Evolutionary conservation across 2,329 filamentous ascomycete genomes (phyloP).

Genomic region (Pseudogymnoascus sp.): DNA sequence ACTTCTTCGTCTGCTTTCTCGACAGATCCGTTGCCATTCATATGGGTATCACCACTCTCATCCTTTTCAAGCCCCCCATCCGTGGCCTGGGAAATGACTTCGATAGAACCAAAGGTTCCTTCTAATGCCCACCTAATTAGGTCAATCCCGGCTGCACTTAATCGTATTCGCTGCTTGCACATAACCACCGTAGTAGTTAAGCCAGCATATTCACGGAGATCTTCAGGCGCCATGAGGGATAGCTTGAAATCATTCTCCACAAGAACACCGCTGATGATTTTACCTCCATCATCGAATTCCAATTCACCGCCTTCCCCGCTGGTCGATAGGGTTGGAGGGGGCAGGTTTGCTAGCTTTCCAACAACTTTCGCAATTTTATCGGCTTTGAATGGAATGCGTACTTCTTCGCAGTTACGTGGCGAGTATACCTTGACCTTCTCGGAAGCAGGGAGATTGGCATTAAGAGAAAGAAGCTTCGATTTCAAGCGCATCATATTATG

Average conservation of each 20-base stretch:
- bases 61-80: slow-evolving; percentile 31
- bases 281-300: slow-evolving; percentile 36
- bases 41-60: slow-evolving; percentile 31
- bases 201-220: slow-evolving; percentile 93
- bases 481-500: slow-evolving; percentile 98
- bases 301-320: slow-evolving; percentile 25
- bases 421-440: slow-evolving; percentile 86
- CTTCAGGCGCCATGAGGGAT: slow-evolving; percentile 92
- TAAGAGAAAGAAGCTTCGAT: slow-evolving; percentile 88
- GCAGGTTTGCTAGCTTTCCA: slow-evolving; percentile 77
- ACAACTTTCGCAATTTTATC: slow-evolving; percentile 97
- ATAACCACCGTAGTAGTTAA: slow-evolving; percentile 89
- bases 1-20: slow-evolving; percentile 61
- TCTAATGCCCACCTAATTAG: slow-evolving; percentile 91
- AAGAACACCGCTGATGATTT: slow-evolving; percentile 77
- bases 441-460: slow-evolving; percentile 58
- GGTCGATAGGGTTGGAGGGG: slow-evolving; percentile 46
- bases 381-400: slow-evolving; percentile 88
- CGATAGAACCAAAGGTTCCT: slow-evolving; percentile 83
- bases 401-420: slow-evolving; percentile 88
- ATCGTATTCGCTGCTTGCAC: slow-evolving; percentile 82
- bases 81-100: slow-evolving; percentile 47
- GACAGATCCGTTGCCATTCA: slow-evolving; percentile 28
- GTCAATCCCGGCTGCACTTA: slow-evolving; percentile 82
- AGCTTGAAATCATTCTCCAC: slow-evolving; percentile 98